A percentile compares a stretch with the other conserved stretches of the same genome.
Evolutionary conservation across 2,329 filamentous ascomycete species (phyloP).

Genomic region (Pestalotiopsis sp.): DNA sequence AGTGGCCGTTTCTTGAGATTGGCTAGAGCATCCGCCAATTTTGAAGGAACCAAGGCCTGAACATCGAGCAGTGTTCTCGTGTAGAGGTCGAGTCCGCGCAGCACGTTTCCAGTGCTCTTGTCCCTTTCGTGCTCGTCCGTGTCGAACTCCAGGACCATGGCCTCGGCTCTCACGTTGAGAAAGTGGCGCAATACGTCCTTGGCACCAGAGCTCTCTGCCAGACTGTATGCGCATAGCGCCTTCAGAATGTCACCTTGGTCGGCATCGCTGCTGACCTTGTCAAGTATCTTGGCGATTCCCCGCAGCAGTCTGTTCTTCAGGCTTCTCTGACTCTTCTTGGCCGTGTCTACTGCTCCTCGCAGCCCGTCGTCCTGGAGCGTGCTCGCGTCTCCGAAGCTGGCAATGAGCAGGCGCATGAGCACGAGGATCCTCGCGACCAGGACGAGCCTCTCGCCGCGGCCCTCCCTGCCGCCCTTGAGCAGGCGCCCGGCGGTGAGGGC

Average conservation of each 20-base stretch:
- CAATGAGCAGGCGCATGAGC: conserved; percentile 74
- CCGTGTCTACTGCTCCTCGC: conserved; percentile 52
- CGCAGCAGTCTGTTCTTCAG: conserved; percentile 66
- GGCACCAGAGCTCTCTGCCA: conserved; percentile 78
- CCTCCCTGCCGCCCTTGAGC: conserved; percentile 42
- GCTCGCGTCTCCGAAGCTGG: conserved; percentile 63
- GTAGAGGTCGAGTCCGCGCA: conserved; percentile 72
- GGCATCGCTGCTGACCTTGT: conserved; percentile 57
- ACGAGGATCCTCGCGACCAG: conserved; percentile 73
- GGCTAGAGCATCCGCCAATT: conserved; percentile 69
- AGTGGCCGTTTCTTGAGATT: conserved; percentile 72
- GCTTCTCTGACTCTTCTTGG: conserved; percentile 64
- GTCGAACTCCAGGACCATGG: conserved; percentile 66
- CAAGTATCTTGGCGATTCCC: conserved; percentile 70
- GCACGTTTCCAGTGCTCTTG: conserved; percentile 50
- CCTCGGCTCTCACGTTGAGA: conserved; percentile 70
- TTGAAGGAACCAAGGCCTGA: conserved; percentile 73
- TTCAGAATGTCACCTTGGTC: conserved; percentile 63
- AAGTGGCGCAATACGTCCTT: conserved; percentile 81
- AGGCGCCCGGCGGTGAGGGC: conserved; percentile 51
- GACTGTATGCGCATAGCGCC: conserved; percentile 78
- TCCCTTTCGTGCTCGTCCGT: conserved; percentile 43
- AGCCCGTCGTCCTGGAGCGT: conserved; percentile 35
- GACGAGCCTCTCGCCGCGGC: conserved; percentile 54
- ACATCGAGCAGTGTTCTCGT: conserved; percentile 77